Percentiles rank a stretch among this genome's conserved stretches.
phyloP scores from a whole-genome alignment of 2,329 filamentous ascomycete genomes.

The Diaporthe amygdali region DNA sequence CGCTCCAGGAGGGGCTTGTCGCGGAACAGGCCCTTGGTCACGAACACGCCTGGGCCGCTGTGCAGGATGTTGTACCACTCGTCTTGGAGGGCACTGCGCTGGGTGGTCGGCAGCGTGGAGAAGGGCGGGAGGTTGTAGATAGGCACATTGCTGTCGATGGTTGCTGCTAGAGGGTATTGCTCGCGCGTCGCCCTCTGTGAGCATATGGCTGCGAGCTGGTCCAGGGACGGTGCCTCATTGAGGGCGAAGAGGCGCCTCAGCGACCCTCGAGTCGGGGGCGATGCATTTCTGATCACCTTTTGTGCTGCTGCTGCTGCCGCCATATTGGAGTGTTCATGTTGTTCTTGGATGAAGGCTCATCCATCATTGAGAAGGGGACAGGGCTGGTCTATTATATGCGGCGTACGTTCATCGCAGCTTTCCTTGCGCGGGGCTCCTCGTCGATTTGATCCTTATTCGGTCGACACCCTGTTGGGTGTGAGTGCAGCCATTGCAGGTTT shows the following conservation, averaged over 20 bases:
- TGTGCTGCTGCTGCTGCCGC: not conserved
- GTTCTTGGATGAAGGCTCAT: not conserved
- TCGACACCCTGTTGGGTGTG: not conserved
- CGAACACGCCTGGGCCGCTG: constrained; percentile 63
- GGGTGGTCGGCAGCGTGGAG: constrained; percentile 30
- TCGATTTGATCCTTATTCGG: not conserved
- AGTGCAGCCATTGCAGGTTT: not conserved
- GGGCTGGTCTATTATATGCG: not conserved
- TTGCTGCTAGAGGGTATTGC: constrained; percentile 53
- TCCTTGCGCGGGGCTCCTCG: not conserved
- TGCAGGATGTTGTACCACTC: constrained; percentile 65
- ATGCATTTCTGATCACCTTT: not conserved
- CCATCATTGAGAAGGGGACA: not conserved
- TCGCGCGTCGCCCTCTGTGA: constrained; percentile 40
- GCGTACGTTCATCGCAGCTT: not conserved
- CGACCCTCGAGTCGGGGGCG: not conserved
- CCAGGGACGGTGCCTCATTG: constrained; percentile 41
- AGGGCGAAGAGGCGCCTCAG: constrained; percentile 30
- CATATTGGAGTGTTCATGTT: not conserved
- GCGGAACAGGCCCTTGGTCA: constrained; percentile 59
- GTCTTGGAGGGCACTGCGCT: constrained; percentile 53
- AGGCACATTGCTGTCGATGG: constrained; percentile 56
- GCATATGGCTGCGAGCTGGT: constrained; percentile 50
- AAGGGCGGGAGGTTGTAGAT: constrained; percentile 55
- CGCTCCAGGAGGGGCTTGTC: constrained; percentile 44